phyloP scores from a whole-genome alignment of 331 rosid species.

The Ulmus americana region DNA sequence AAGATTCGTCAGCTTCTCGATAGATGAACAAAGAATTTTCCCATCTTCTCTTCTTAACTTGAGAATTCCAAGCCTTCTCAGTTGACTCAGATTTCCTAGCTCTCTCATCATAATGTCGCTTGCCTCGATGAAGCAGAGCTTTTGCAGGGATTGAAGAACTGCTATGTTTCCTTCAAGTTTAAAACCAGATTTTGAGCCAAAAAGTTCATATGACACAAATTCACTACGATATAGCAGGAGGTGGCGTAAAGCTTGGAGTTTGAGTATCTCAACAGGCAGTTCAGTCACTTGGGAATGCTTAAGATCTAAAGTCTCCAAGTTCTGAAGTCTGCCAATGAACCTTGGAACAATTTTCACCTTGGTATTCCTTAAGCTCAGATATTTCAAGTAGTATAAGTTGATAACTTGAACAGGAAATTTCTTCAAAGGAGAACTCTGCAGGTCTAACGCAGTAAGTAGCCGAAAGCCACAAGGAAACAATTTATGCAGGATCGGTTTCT shows the following conservation, averaged over 20 bases:
- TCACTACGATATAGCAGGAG: constrained; percentile 26
- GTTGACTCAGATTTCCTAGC: constrained; percentile 22
- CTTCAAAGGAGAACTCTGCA: constrained; percentile 13
- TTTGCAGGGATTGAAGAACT: constrained; percentile 21
- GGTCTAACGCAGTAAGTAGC: constrained; percentile 25
- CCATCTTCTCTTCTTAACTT: constrained; percentile 24
- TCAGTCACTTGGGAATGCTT: constrained; percentile 30
- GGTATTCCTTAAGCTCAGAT: constrained; percentile 30
- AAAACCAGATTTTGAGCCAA: constrained; percentile 21
- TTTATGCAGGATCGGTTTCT: constrained; percentile 4
- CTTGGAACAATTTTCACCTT: constrained; percentile 26
- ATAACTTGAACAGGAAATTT: constrained; percentile 20
- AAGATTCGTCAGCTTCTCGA: constrained; percentile 17
- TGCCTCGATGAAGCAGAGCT: constrained; percentile 27
- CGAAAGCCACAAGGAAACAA: constrained; percentile 15
- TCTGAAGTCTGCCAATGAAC: constrained; percentile 26
- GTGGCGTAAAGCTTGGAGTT: constrained; percentile 29
- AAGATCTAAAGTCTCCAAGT: constrained; percentile 31
- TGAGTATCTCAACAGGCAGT: constrained; percentile 27
- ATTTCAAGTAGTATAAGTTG: constrained; percentile 12
- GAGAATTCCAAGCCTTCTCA: constrained; percentile 27
- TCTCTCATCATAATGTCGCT: constrained; percentile 16
- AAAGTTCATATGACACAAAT: constrained; percentile 6
- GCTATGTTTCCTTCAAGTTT: constrained; percentile 18
- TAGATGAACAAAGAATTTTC: constrained; percentile 18